Evolutionary conservation across 2,329 filamentous ascomycete species (phyloP).

Genomic region (Keithomyces neogunnii): DNA sequence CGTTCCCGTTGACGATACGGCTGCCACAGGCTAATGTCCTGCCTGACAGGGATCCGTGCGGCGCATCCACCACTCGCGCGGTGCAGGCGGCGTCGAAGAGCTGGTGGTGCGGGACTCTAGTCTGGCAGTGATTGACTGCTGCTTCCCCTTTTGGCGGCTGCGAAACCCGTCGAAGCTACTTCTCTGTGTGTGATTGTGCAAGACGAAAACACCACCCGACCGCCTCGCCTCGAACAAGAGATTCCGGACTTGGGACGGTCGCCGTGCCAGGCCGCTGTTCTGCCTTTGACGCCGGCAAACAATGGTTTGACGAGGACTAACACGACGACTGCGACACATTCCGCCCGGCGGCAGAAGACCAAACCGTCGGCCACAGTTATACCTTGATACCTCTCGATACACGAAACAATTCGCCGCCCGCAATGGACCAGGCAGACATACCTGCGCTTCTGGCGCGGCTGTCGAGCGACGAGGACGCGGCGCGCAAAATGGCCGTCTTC

Average conservation of each 20-base stretch:
- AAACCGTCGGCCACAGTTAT: neutral
- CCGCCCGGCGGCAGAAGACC: no score
- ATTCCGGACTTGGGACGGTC: neutral
- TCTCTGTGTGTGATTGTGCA: neutral
- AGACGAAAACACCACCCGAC: neutral
- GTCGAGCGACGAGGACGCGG: constrained; percentile 71
- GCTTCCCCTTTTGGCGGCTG: neutral
- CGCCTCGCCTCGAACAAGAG: neutral
- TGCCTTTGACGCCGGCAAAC: neutral
- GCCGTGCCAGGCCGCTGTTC: neutral
- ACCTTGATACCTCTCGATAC: neutral
- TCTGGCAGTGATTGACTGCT: neutral
- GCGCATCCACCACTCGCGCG: neutral
- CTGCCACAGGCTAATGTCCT: neutral
- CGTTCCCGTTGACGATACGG: no score
- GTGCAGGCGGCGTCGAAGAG: neutral
- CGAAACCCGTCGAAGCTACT: neutral
- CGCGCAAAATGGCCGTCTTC: constrained; percentile 98
- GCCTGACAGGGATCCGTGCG: neutral
- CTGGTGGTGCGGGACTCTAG: constrained; percentile 1
- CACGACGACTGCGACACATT: neutral
- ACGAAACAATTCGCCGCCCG: constrained; percentile 1
- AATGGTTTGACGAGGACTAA: neutral
- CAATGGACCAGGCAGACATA: constrained; percentile 60
- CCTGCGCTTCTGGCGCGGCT: constrained; percentile 56